Evolutionary conservation across 2,329 filamentous ascomycete genomes (phyloP), one percentile per base, ranked within the genome.

Genomic region (Chaetoscypha palmicola): DNA sequence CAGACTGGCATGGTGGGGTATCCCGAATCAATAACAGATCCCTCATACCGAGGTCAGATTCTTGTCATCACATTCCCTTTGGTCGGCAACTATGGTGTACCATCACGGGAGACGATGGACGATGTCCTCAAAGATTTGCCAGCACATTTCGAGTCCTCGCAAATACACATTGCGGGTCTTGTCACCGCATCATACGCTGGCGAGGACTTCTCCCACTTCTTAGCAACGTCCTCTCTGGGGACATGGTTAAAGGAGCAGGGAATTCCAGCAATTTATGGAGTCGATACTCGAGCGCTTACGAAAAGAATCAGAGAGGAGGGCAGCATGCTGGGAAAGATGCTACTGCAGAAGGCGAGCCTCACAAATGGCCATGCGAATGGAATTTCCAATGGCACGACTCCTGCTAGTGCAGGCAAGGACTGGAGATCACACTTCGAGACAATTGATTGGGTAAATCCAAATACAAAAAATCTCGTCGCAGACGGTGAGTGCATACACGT

Each of bases 1-100:
- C 91, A 97, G 76, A 98, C 92, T 46, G 92, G 92, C 68, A 95
- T 97, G 90, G 92, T 97, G 58, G 92, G 92, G 62, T 98, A 98
- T 66, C 90, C 92, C 32, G 92, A 98, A 73, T 94, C 84, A 37
- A 76, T 92, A 58, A 91, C 86, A 49, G 86, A 92, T 63, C 86
- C 86, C 55, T 91, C 86, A 38, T 91, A 92, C 68, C 83, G 85
- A 38, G 86, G 86, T 50, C 91, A 98, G 71, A 95, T 98, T 58
- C 77, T 98, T 58, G 90, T 97, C 67, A 81, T 97, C 61, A 98
- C 91, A 42, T 96, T 95, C 66, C 92, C 91, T 47, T 74, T 97
- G 30, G 85, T 95, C 48, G 91, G 91, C 65, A 98, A 97, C 74
- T 98, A 98, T 70, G 91, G 91, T 65, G 92, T 97, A 21, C 92